Conservation (phyloP, 148 eudicot species). For the Oxyria digyna region DNA sequence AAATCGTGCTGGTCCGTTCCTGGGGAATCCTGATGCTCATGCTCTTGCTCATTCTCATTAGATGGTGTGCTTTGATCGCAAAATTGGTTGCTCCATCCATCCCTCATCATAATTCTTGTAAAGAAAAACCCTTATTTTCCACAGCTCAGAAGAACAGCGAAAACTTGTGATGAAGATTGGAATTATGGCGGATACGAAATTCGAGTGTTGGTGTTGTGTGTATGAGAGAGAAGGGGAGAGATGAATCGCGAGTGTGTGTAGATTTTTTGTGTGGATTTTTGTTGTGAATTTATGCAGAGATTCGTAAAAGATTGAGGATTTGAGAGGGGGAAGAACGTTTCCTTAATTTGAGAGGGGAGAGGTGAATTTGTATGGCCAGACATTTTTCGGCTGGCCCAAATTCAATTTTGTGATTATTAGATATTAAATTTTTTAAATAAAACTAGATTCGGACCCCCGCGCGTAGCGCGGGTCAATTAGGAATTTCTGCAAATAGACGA, state of each 20-base stretch:
- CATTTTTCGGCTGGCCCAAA: neutral
- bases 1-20: slow-evolving; percentile 16
- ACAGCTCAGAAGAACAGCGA: neutral
- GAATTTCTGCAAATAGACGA: too few relatives aligned
- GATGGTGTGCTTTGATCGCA: neutral
- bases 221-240: neutral
- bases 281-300: neutral
- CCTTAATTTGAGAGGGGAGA: neutral
- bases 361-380: neutral
- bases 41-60: neutral
- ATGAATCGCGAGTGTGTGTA: neutral
- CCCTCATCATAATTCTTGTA: neutral
- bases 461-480: too few relatives aligned
- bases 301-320: neutral
- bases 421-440: too few relatives aligned
- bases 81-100: neutral
- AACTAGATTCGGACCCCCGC: too few relatives aligned
- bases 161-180: neutral
- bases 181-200: neutral
- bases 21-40: neutral
- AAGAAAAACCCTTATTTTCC: neutral
- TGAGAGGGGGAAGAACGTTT: neutral
- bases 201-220: neutral
- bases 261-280: slow-evolving; percentile 1
- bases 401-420: neutral